A percentile compares a stretch with the other conserved stretches of the same genome.
phyloP scores from a whole-genome alignment of 768 basidiomycete species.

The Leucosporidium yakuticum region DNA sequence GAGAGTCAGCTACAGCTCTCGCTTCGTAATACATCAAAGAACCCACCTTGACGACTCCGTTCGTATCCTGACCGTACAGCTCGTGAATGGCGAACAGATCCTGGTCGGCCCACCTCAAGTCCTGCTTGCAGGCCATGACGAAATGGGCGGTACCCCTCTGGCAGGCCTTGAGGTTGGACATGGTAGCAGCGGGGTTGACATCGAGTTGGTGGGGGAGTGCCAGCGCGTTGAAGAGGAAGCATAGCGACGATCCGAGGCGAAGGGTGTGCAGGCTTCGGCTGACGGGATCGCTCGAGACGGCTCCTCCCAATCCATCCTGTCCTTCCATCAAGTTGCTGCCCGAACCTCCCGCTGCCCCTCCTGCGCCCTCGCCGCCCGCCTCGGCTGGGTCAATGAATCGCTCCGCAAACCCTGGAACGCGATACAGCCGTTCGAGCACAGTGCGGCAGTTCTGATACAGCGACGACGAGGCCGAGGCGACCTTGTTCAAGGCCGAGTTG shows the following conservation, averaged over 20 bases:
- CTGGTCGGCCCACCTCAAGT: constrained; percentile 43
- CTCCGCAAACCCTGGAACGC: constrained; percentile 36
- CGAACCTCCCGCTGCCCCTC: neutral
- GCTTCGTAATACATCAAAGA: neutral
- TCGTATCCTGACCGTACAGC: constrained; percentile 78
- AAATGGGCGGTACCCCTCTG: constrained; percentile 88
- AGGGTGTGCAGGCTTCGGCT: constrained; percentile 91
- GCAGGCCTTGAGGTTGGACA: constrained; percentile 67
- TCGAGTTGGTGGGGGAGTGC: constrained; percentile 47
- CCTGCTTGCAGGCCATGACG: constrained; percentile 72
- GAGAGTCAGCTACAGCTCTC: neutral
- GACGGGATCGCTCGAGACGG: constrained; percentile 61
- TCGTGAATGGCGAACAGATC: constrained; percentile 77
- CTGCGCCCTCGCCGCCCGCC: neutral
- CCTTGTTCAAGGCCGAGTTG: constrained; percentile 32
- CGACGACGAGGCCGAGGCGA: constrained; percentile 30
- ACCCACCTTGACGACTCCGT: constrained; percentile 81
- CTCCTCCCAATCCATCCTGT: neutral
- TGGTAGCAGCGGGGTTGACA: constrained; percentile 61
- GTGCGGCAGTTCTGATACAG: constrained; percentile 37
- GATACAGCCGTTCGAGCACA: constrained; percentile 25
- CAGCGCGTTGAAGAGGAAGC: constrained; percentile 92
- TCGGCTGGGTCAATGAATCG: constrained; percentile 28
- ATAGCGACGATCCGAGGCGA: constrained; percentile 84
- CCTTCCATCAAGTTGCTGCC: neutral